Conservation (phyloP, 306 rosid species). For the Prunus mume region DNA sequence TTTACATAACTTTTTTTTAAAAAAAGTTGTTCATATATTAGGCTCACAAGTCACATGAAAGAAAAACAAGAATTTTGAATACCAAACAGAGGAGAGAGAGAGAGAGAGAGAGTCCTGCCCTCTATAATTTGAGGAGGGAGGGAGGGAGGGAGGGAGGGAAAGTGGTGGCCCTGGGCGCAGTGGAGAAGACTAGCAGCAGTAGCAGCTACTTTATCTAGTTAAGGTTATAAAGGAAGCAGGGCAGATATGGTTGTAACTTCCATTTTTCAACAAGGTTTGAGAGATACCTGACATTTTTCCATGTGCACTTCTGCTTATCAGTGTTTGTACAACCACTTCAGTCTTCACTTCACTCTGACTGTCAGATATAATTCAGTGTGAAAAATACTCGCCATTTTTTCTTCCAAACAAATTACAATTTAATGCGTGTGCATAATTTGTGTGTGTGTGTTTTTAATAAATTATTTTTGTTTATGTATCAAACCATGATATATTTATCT, state of each 20-base stretch:
- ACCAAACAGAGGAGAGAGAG: background rate
- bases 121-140: background rate
- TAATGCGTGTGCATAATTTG: too few relatives aligned
- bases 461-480: too few relatives aligned
- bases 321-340: background rate
- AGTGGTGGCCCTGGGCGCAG: background rate
- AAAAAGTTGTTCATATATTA: too few relatives aligned
- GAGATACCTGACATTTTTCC: constrained; percentile 12
- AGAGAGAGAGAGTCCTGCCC: constrained; percentile 16
- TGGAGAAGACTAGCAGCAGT: background rate
- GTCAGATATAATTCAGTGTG: background rate
- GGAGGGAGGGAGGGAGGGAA: too few relatives aligned
- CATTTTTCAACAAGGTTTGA: constrained; percentile 29
- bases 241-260: constrained; percentile 11
- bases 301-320: background rate
- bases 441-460: too few relatives aligned
- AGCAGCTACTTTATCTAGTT: constrained; percentile 18
- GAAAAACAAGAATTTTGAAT: too few relatives aligned
- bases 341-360: background rate
- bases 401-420: too few relatives aligned
- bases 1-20: too few relatives aligned
- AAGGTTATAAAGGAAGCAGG: constrained; percentile 20
- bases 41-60: too few relatives aligned
- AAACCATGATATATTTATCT: too few relatives aligned
- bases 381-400: too few relatives aligned